These are phyloP conservation scores for Petunia hybrid DNA, from an alignment of 305 asterid genomes.

Conservation along the genomic window DNA sequence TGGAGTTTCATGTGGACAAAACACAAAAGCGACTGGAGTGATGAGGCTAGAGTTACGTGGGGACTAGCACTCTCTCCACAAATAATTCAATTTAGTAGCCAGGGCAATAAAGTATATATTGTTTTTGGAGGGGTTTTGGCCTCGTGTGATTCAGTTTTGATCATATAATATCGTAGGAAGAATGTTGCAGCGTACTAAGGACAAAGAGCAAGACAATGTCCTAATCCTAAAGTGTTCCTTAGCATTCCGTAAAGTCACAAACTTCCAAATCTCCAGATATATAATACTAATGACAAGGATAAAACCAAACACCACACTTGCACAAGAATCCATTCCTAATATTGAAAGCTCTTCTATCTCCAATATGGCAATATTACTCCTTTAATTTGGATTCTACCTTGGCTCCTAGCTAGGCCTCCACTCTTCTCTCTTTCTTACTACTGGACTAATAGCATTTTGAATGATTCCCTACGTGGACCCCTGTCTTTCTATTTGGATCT, in stretches of 20 bases:
- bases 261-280: conserved; percentile 60
- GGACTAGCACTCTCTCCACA: conserved; percentile 37
- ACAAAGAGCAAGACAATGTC: conserved; percentile 54
- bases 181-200: conserved; percentile 58
- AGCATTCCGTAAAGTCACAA: conserved; percentile 44
- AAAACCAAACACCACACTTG: conserved; percentile 44
- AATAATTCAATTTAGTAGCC: background rate
- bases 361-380: background rate
- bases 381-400: conserved; percentile 51
- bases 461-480: conserved; percentile 27
- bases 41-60: conserved; percentile 47
- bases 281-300: conserved; percentile 38
- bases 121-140: conserved; percentile 6
- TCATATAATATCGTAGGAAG: conserved; percentile 45
- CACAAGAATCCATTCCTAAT: conserved; percentile 51
- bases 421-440: conserved; percentile 13
- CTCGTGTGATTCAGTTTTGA: background rate
- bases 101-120: background rate
- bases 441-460: conserved; percentile 16
- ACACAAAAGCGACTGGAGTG: conserved; percentile 51
- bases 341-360: conserved; percentile 50
- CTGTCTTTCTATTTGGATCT: conserved; percentile 12
- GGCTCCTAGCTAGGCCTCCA: background rate
- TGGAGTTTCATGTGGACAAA: conserved; percentile 35
- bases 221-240: conserved; percentile 38